A percentile compares a stretch with the other conserved stretches of the same genome.
These are phyloP conservation scores for Pneumocystis canis DNA, from an alignment of 1,139 yeast genomes.

Conservation along the genomic window DNA sequence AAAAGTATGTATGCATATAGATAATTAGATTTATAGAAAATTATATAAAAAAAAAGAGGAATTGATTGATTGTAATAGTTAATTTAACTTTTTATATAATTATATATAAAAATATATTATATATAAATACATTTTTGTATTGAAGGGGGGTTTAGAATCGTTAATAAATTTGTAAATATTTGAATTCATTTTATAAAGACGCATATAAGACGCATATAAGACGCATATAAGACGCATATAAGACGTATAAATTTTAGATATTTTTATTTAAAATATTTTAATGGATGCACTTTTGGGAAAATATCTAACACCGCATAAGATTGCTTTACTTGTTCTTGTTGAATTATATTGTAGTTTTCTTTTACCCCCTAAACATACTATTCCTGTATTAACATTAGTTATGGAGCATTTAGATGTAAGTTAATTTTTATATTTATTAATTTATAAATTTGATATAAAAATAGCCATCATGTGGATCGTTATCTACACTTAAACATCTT, in stretches of 20 bases:
- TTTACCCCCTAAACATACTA: constrained; percentile 1
- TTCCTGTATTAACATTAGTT: background rate
- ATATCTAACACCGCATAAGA: background rate
- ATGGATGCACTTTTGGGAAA: background rate
- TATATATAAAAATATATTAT: no score
- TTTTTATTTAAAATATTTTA: background rate
- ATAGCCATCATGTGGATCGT: background rate
- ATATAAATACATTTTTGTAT: no score
- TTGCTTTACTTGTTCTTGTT: background rate
- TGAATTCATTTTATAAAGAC: no score
- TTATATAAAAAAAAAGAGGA: no score
- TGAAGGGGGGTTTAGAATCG: no score
- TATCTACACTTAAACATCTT: background rate
- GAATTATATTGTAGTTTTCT: background rate
- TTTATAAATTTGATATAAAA: background rate
- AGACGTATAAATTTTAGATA: no score
- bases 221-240: background rate
- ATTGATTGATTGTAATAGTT: no score
- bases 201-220: background rate
- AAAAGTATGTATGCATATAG: no score
- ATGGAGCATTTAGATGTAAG: background rate
- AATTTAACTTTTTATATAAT: no score
- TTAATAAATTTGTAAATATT: no score
- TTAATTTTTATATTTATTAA: background rate
- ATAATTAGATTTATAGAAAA: no score